Evolutionary conservation across 2,329 filamentous ascomycete species (phyloP).

Genomic region (Beauveria australis): DNA sequence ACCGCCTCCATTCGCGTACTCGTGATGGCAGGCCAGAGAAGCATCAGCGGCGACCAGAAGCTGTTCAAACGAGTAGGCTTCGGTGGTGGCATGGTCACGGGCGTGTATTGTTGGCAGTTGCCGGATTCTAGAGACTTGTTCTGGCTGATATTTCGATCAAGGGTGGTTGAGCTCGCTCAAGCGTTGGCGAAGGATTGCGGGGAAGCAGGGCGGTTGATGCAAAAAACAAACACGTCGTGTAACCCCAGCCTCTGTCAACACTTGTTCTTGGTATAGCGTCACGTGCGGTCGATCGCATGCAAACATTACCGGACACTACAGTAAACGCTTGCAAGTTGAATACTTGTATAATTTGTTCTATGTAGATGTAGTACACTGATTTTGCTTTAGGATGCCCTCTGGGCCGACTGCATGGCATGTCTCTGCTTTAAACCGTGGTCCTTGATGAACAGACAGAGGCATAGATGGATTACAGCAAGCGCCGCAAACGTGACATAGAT

Average conservation of each 20-base stretch:
- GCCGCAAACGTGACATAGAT: neutral
- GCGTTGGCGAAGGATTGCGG: neutral
- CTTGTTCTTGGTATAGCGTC: neutral
- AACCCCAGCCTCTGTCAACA: neutral
- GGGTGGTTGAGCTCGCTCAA: too few relatives aligned
- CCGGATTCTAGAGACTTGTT: too few relatives aligned
- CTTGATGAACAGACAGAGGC: neutral
- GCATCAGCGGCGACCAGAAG: neutral
- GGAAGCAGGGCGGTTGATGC: neutral
- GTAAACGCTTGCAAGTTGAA: neutral
- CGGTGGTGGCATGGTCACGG: neutral
- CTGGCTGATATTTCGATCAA: too few relatives aligned
- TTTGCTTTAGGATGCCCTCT: neutral
- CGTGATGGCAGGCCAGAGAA: slow-evolving; percentile 4
- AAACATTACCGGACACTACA: neutral
- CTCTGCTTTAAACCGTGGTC: neutral
- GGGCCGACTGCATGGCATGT: neutral
- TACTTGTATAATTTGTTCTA: neutral
- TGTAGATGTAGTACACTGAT: neutral
- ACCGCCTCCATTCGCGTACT: neutral
- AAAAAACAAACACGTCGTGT: neutral
- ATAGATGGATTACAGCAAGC: neutral
- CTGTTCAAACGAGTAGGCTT: slow-evolving; percentile 1
- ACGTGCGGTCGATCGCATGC: neutral
- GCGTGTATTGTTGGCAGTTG: neutral